Conservation (phyloP, 192 early-diverging fungal genomes). For the Funneliformis mosseae region DNA sequence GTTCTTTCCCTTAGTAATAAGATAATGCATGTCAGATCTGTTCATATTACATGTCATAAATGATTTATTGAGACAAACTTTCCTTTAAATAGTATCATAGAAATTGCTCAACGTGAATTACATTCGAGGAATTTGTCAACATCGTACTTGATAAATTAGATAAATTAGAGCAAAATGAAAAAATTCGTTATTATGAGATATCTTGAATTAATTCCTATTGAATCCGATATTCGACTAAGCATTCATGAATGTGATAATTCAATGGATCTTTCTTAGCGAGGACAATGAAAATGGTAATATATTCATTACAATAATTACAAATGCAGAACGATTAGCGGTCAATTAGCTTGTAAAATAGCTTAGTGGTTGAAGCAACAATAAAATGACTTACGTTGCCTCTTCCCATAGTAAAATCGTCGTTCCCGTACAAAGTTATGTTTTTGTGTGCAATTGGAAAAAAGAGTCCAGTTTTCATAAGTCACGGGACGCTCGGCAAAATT, state of each 20-base stretch:
- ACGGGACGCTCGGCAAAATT: too few species aligned
- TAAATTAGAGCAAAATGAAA: slow-evolving; percentile 12
- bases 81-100: neutral
- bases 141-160: slow-evolving; percentile 6
- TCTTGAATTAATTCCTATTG: neutral
- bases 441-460: too few species aligned
- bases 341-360: too few species aligned
- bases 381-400: too few species aligned
- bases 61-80: slow-evolving; percentile 25
- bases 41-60: slow-evolving; percentile 15
- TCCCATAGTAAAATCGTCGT: too few species aligned
- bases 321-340: too few species aligned
- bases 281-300: neutral
- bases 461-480: too few species aligned
- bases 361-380: too few species aligned
- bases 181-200: slow-evolving; percentile 2
- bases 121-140: slow-evolving; percentile 1
- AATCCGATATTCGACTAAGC: neutral
- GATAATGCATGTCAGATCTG: neutral
- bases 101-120: neutral
- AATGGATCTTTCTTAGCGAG: neutral
- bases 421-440: too few species aligned
- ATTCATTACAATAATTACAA: slow-evolving; percentile 8
- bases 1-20: slow-evolving; percentile 10
- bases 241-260: slow-evolving; percentile 14